Percentiles rank a stretch among this genome's conserved stretches.
These are phyloP conservation scores for Arbutus unedo DNA, from an alignment of 148 eudicot species.

Conservation along the genomic window DNA sequence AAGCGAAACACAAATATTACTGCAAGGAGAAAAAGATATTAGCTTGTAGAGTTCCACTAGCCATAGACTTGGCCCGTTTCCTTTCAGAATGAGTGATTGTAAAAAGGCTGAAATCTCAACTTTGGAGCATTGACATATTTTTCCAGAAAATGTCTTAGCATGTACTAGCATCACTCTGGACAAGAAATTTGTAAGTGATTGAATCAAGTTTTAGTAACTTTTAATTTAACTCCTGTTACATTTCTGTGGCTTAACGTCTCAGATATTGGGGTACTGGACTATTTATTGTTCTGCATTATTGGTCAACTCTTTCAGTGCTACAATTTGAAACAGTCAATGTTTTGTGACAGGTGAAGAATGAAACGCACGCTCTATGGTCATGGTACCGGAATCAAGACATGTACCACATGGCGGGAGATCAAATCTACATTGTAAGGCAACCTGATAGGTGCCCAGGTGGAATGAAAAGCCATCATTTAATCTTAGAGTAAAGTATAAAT, in stretches of 20 bases:
- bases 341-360: conserved; percentile 69
- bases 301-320: neutral
- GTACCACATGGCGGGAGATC: conserved; percentile 67
- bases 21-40: neutral
- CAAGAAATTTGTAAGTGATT: neutral
- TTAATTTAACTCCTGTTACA: neutral
- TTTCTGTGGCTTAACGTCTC: neutral
- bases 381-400: conserved; percentile 90
- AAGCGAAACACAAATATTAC: neutral
- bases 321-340: conserved; percentile 1
- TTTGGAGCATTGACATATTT: neutral
- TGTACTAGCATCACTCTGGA: neutral
- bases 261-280: neutral
- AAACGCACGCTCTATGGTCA: conserved; percentile 87
- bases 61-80: neutral
- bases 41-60: neutral
- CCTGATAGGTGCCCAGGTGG: conserved; percentile 59
- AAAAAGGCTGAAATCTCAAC: neutral
- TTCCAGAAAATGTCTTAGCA: neutral
- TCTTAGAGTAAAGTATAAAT: neutral
- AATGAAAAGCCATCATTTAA: conserved; percentile 22
- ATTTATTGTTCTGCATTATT: neutral
- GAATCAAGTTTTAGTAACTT: neutral
- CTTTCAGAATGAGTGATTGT: neutral
- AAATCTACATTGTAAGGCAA: conserved; percentile 83